These are phyloP conservation scores for Suillus americanus DNA, from an alignment of 768 basidiomycete genomes.

Conservation along the genomic window DNA sequence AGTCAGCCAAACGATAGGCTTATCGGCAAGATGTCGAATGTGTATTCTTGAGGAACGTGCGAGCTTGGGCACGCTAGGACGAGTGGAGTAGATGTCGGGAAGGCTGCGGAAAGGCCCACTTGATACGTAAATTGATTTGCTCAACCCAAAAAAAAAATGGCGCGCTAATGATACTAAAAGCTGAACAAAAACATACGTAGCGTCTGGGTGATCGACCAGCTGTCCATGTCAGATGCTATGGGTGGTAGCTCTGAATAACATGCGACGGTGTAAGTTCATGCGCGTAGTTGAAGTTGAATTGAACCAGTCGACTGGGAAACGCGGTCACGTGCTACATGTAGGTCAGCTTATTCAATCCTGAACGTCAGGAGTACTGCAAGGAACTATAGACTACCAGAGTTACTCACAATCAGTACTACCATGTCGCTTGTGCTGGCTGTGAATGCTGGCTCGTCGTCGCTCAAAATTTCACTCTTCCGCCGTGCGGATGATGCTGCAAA, in stretches of 20 bases:
- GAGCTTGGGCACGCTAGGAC: constrained; percentile 33
- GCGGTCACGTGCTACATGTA: neutral
- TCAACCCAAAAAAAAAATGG: neutral
- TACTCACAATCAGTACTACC: neutral
- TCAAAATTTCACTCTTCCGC: constrained; percentile 74
- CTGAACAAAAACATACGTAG: neutral
- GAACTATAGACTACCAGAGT: neutral
- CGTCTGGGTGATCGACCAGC: neutral
- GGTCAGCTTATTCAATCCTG: neutral
- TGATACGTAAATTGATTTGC: neutral
- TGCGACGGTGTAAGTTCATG: neutral
- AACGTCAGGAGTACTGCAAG: neutral
- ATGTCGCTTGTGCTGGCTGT: constrained; percentile 59
- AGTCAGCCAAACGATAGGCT: constrained; percentile 63
- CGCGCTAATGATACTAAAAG: neutral
- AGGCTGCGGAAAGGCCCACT: neutral
- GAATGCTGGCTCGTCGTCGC: constrained; percentile 84
- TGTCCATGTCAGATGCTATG: neutral
- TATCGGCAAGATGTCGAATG: constrained; percentile 50
- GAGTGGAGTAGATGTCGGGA: constrained; percentile 8
- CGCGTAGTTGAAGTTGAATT: too few species aligned
- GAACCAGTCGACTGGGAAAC: neutral
- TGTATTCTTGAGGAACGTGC: constrained; percentile 41
- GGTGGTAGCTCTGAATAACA: neutral
- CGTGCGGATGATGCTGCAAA: constrained; percentile 29